Evolutionary conservation across 345 rosid genomes (phyloP).

Genomic region (Leavenworthia alabamica): DNA sequence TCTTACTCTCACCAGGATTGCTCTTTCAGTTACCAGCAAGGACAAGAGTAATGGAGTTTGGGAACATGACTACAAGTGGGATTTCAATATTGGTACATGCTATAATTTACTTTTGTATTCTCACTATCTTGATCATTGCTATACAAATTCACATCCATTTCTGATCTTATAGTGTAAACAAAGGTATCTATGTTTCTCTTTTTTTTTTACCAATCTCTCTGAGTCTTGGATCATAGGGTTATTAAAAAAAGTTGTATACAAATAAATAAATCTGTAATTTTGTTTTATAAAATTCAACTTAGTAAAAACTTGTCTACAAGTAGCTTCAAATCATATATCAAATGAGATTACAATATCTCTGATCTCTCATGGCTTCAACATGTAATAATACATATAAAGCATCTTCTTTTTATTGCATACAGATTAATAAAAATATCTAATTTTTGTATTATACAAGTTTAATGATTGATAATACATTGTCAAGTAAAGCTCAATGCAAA

Average conservation of each 20-base stretch:
- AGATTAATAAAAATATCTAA: too few species aligned
- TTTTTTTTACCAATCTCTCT: conserved; percentile 17
- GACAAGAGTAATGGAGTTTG: conserved; percentile 75
- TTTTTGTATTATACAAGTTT: too few species aligned
- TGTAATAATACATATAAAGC: conserved; percentile 1
- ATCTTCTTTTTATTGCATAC: too few species aligned
- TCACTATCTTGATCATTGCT: conserved; percentile 77
- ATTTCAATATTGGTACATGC: conserved; percentile 85
- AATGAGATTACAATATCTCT: not conserved
- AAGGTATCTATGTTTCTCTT: not conserved
- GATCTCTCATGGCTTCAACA: not conserved
- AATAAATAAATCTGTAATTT: conserved; percentile 11
- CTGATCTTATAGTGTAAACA: conserved; percentile 8
- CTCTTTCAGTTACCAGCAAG: conserved; percentile 87
- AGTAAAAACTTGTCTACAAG: not conserved
- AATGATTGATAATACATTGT: conserved; percentile 1
- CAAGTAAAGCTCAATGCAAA: not conserved
- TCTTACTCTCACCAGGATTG: conserved; percentile 85
- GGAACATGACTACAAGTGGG: conserved; percentile 91
- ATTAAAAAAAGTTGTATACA: conserved; percentile 1
- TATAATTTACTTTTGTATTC: conserved; percentile 63
- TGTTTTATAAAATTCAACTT: not conserved
- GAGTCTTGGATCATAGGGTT: conserved; percentile 15
- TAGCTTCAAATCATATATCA: not conserved
- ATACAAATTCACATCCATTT: conserved; percentile 38